Conservation (phyloP, 192 early-diverging fungal species). For the Entomortierella beljakovae region DNA sequence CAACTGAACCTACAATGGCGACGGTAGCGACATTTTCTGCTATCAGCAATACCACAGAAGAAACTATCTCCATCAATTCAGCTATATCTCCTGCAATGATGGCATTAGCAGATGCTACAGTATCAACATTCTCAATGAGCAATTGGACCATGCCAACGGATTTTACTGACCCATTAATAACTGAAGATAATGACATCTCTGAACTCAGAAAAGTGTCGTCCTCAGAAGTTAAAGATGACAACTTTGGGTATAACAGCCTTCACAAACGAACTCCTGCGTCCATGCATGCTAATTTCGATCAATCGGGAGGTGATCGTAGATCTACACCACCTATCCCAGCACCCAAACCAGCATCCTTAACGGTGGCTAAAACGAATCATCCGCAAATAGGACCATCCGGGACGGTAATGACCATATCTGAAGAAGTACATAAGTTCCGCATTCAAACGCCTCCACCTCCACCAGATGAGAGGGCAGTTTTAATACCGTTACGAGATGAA, state of each 20-base stretch:
- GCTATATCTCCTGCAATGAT: slow-evolving; percentile 2
- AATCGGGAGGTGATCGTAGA: not conserved
- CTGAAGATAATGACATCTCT: not conserved
- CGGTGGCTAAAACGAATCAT: slow-evolving; percentile 6
- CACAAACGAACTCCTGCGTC: slow-evolving; percentile 10
- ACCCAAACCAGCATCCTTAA: slow-evolving; percentile 34
- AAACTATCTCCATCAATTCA: not conserved
- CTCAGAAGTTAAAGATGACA: not conserved
- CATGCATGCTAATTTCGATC: slow-evolving; percentile 5
- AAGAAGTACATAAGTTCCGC: slow-evolving; percentile 27
- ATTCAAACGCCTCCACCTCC: not conserved
- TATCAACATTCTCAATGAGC: slow-evolving; percentile 41
- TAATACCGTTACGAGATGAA: not conserved
- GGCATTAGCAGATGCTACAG: not conserved
- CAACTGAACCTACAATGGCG: not conserved
- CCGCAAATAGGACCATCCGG: slow-evolving; percentile 26
- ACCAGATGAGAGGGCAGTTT: not conserved
- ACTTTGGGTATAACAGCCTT: too few species aligned
- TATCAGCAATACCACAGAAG: not conserved
- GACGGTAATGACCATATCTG: slow-evolving; percentile 27
- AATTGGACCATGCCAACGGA: slow-evolving; percentile 45
- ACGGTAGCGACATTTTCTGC: slow-evolving; percentile 7
- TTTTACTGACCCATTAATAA: slow-evolving; percentile 1
- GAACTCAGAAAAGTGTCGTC: not conserved
- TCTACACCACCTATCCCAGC: slow-evolving; percentile 28